phyloP scores from a whole-genome alignment of 1,284 basidiomycete genomes.

The Gomphus bonarii region DNA sequence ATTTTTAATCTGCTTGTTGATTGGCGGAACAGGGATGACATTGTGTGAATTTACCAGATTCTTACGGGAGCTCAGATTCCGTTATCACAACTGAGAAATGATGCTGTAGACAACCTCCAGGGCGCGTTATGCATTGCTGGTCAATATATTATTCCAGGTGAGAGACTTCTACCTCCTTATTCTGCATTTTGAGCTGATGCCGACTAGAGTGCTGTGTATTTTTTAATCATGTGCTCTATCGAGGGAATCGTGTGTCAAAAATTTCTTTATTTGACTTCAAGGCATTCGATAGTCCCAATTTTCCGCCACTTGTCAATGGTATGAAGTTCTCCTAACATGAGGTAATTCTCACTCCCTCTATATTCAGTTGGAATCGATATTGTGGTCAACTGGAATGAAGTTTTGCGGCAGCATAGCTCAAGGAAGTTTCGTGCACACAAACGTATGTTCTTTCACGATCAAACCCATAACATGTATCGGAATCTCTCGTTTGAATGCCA shows the following conservation, averaged over 20 bases:
- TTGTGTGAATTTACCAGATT: constrained; percentile 35
- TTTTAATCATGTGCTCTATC: constrained; percentile 81
- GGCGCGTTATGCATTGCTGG: constrained; percentile 84
- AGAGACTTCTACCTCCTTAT: constrained; percentile 1
- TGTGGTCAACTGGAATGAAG: constrained; percentile 76
- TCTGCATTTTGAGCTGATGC: background rate
- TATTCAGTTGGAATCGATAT: constrained; percentile 78
- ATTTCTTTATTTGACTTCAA: constrained; percentile 77
- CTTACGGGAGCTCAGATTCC: constrained; percentile 91
- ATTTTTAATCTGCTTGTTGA: constrained; percentile 16
- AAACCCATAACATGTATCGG: background rate
- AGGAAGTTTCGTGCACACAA: constrained; percentile 76
- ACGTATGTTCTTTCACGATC: constrained; percentile 27
- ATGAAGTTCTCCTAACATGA: constrained; percentile 14
- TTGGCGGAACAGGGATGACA: background rate
- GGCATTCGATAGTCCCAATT: constrained; percentile 83
- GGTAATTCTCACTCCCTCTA: background rate
- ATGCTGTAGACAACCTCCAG: constrained; percentile 83
- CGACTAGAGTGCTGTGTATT: constrained; percentile 70
- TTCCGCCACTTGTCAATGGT: constrained; percentile 78
- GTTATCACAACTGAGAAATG: constrained; percentile 78
- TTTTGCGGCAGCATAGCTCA: constrained; percentile 68
- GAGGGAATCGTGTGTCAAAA: constrained; percentile 84
- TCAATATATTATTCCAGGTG: constrained; percentile 83
- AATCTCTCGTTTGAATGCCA: constrained; percentile 6